Base-by-base conservation (phyloP, 345 rosid species). In the Eucalyptus sp. region DNA sequence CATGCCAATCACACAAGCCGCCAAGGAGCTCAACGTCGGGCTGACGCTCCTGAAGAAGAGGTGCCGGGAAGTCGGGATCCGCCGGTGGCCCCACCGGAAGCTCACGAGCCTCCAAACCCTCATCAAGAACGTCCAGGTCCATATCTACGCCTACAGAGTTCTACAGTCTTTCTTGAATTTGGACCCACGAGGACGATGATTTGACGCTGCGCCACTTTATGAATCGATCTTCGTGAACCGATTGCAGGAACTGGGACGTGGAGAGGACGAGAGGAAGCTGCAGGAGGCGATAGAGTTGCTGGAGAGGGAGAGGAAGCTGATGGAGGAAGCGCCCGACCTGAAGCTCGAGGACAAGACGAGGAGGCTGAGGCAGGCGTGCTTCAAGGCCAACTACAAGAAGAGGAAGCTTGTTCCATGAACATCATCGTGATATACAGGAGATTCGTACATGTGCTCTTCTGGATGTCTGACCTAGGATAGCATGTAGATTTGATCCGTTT, bases 81-180 rank as follows among this genome's bases (percentile, higher is more conserved):
- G 89, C 91, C 84, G 99, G 60, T 96, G 98, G 97, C 99, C 99
- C 62, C 97, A 94, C 52, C 84, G 96, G 91, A 96, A 96, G 91
- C 94, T 96, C 87, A 94, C 93, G 93, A 95, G 97, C 93, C 90
- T 96, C 49, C 90, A 93, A 44, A 88, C 94, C 56, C 96, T 96
- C 8, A 96, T 94, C 4, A 44, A 89, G 27, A 96, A 94, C 91
- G 95, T 95, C 33, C 93, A 94, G 97, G 98, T 95, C 88, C 44
- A 18, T 86, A 37, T 13, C 25, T 44, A 37, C 1, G 44, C 37
- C 87, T 31, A 2, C 13, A 20, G 44, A 12, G 27, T 41, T 17
- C 14, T 20, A 1, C 2, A 33, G 29, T 18, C 56, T 18, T 37
- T 7, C 2, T 86, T 16, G n/a, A 7, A 18, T 18, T 37, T 4